A percentile compares a stretch with the other conserved stretches of the same genome.
phyloP scores from a whole-genome alignment of 352 stramenopile genomes.

The Phytophthora parvispora region DNA sequence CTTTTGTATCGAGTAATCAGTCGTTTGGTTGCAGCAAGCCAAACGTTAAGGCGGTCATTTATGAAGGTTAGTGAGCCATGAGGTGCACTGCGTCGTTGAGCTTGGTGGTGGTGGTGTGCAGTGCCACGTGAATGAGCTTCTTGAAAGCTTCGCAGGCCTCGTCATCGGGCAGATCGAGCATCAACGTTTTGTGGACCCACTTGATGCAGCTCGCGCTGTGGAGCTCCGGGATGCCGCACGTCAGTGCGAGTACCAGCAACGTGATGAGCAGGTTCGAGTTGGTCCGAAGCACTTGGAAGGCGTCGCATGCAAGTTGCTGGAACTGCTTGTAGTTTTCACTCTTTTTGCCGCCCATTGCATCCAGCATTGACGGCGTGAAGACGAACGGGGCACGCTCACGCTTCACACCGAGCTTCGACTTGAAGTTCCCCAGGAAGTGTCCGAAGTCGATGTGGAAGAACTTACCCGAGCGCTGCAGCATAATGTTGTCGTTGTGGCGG shows the following conservation, averaged over 20 bases:
- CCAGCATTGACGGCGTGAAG: slow-evolving; percentile 93
- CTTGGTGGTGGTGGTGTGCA: slow-evolving; percentile 84
- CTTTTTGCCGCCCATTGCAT: slow-evolving; percentile 87
- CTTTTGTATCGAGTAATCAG: no score
- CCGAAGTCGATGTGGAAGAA: slow-evolving; percentile 99
- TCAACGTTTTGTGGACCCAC: slow-evolving; percentile 85
- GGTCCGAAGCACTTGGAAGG: slow-evolving; percentile 76
- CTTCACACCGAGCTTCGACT: slow-evolving; percentile 94
- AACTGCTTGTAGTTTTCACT: slow-evolving; percentile 84
- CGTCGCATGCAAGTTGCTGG: slow-evolving; percentile 65
- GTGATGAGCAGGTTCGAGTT: slow-evolving; percentile 90
- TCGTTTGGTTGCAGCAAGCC: no score
- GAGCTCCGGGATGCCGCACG: slow-evolving; percentile 87
- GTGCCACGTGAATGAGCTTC: slow-evolving; percentile 81
- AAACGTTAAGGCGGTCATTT: no score
- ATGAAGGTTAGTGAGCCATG: slow-evolving; percentile 85
- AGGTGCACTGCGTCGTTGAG: slow-evolving; percentile 89
- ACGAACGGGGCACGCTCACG: slow-evolving; percentile 93
- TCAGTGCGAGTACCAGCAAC: slow-evolving; percentile 81
- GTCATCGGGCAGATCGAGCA: slow-evolving; percentile 78
- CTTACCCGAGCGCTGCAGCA: slow-evolving; percentile 94
- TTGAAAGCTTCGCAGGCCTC: slow-evolving; percentile 71
- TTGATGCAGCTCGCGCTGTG: slow-evolving; percentile 72
- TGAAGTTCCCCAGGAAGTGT: slow-evolving; percentile 97
- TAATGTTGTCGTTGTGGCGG: slow-evolving; percentile 97